Conservation (phyloP, 176 grass and related monocot species). For the Avena eriantha region DNA sequence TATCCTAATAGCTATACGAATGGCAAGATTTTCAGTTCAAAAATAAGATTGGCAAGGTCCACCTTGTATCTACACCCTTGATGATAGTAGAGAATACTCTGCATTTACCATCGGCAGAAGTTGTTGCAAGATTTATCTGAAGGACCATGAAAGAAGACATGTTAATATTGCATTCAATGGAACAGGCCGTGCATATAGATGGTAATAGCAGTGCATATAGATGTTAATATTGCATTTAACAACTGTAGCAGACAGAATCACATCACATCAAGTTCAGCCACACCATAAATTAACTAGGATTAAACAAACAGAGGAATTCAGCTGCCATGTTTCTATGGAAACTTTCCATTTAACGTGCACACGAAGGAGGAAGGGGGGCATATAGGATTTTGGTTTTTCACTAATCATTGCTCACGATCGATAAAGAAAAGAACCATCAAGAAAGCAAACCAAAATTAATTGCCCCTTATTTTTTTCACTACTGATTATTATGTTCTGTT, state of each 20-base stretch:
- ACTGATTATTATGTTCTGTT: neutral
- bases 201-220: conserved; percentile 10
- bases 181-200: conserved; percentile 29
- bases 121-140: conserved; percentile 97
- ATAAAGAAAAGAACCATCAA: neutral
- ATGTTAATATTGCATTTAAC: neutral
- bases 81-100: conserved; percentile 95
- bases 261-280: neutral
- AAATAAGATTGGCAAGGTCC: conserved; percentile 29
- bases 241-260: conserved; percentile 11
- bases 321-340: neutral
- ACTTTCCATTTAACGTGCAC: neutral
- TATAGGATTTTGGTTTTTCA: neutral
- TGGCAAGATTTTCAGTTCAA: conserved; percentile 9
- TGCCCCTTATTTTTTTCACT: neutral
- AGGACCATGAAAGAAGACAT: conserved; percentile 46
- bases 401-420: neutral
- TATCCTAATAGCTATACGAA: conserved; percentile 25
- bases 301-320: neutral
- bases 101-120: conserved; percentile 98
- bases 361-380: neutral
- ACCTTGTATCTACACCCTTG: conserved; percentile 94
- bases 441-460: neutral
- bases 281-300: neutral
- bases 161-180: conserved; percentile 21